Percentiles rank a stretch among this genome's conserved stretches.
These are phyloP conservation scores for Neopestalotiopsis sp. DNA, from an alignment of 2,329 filamentous ascomycete genomes.

Conservation along the genomic window DNA sequence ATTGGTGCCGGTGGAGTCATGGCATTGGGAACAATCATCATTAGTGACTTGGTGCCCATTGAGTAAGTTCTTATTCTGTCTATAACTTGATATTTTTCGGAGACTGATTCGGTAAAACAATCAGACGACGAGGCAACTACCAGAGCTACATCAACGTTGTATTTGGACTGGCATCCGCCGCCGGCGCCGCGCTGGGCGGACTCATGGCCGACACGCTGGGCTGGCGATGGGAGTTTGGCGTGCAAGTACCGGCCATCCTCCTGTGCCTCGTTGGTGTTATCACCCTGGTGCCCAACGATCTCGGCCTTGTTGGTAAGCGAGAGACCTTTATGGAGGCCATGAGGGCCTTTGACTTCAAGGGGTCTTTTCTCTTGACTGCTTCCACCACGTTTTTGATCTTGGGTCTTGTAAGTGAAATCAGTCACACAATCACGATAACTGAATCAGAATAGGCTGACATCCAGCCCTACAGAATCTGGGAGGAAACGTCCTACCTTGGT, in stretches of 20 bases:
- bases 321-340: slow-evolving; percentile 55
- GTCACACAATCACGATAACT: too few relatives aligned
- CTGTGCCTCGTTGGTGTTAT: slow-evolving; percentile 51
- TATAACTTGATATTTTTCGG: background rate
- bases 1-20: slow-evolving; percentile 76
- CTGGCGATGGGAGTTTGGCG: slow-evolving; percentile 75
- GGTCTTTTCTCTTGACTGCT: slow-evolving; percentile 58
- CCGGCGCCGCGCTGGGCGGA: slow-evolving; percentile 73
- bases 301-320: slow-evolving; percentile 54
- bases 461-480: slow-evolving; percentile 55
- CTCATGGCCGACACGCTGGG: slow-evolving; percentile 72
- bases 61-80: slow-evolving; percentile 50
- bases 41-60: slow-evolving; percentile 76
- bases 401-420: slow-evolving; percentile 51
- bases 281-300: slow-evolving; percentile 54
- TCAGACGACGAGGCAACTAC: slow-evolving; percentile 66
- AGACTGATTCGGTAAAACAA: slow-evolving; percentile 22
- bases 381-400: slow-evolving; percentile 64
- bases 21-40: slow-evolving; percentile 72
- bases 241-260: slow-evolving; percentile 61
- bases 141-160: slow-evolving; percentile 74
- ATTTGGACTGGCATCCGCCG: slow-evolving; percentile 62
- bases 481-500: slow-evolving; percentile 69
- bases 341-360: slow-evolving; percentile 61
- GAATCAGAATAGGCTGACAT: background rate